phyloP scores from a whole-genome alignment of 768 basidiomycete species.

The Chalciporus pseudorubinellus region DNA sequence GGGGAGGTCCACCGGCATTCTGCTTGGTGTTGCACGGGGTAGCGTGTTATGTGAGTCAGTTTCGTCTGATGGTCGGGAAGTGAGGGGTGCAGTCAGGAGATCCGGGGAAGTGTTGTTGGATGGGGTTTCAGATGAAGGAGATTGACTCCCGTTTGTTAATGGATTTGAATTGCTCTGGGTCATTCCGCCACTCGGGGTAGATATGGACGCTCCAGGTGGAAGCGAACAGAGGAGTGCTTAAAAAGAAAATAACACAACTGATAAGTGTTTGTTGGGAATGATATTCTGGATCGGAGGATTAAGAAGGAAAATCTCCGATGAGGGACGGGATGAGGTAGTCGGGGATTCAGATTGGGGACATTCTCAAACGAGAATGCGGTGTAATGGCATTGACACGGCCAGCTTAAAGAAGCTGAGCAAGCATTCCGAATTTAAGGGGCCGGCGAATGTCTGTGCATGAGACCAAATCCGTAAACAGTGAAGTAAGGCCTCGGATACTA shows the following conservation, averaged over 20 bases:
- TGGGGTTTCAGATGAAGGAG: constrained; percentile 44
- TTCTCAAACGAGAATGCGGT: constrained; percentile 27
- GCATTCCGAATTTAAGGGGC: constrained; percentile 23
- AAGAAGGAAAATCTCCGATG: constrained; percentile 29
- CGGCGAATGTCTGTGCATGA: constrained; percentile 30
- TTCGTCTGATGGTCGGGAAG: constrained; percentile 37
- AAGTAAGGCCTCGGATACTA: constrained; percentile 35
- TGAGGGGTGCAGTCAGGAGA: constrained; percentile 35
- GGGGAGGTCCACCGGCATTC: constrained; percentile 48
- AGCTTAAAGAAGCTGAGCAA: constrained; percentile 29
- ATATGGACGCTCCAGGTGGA: constrained; percentile 24
- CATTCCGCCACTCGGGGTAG: constrained; percentile 34
- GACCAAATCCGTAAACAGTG: constrained; percentile 29
- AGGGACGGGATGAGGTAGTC: constrained; percentile 18
- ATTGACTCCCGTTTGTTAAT: constrained; percentile 46
- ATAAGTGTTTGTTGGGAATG: constrained; percentile 21
- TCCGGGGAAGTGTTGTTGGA: constrained; percentile 47
- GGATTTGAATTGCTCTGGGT: constrained; percentile 48
- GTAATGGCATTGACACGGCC: constrained; percentile 30
- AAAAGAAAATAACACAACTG: constrained; percentile 21
- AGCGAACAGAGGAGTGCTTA: constrained; percentile 22
- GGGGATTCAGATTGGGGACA: constrained; percentile 31
- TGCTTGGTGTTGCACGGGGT: constrained; percentile 45
- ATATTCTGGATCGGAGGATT: constrained; percentile 29
- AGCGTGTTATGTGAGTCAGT: constrained; percentile 18